A percentile compares a stretch with the other conserved stretches of the same genome.
phyloP scores from a whole-genome alignment of 495 filamentous ascomycete genomes.

The Hyaloscypha variabilis region DNA sequence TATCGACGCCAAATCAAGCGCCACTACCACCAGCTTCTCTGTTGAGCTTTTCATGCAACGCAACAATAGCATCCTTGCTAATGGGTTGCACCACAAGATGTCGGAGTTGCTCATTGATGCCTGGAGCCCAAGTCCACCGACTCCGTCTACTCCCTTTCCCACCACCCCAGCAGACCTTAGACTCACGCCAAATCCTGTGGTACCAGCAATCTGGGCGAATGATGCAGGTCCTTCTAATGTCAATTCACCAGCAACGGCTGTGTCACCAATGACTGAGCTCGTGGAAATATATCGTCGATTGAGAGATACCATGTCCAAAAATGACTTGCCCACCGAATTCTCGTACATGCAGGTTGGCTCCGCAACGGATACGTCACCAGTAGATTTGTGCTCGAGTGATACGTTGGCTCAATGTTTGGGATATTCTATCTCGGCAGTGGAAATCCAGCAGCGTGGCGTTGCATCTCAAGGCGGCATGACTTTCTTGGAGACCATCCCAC shows the following conservation, averaged over 20 bases:
- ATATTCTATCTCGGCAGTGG: conserved; percentile 84
- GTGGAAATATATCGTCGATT: conserved; percentile 78
- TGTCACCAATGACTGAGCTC: conserved; percentile 67
- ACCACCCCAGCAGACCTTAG: not conserved
- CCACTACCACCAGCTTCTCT: conserved; percentile 20
- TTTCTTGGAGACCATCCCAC: conserved; percentile 81
- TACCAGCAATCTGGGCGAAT: conserved; percentile 22
- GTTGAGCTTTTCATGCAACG: conserved; percentile 68
- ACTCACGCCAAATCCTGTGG: not conserved
- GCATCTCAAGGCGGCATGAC: conserved; percentile 75
- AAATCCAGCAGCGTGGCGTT: conserved; percentile 90
- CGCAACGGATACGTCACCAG: conserved; percentile 26
- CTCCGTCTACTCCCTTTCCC: conserved; percentile 8
- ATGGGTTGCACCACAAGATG: conserved; percentile 62
- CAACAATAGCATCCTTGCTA: conserved; percentile 59
- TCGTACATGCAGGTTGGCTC: not conserved
- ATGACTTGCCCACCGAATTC: conserved; percentile 52
- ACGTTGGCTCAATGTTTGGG: conserved; percentile 72
- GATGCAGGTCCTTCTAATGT: conserved; percentile 11
- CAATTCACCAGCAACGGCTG: conserved; percentile 35
- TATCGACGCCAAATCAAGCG: conserved; percentile 9
- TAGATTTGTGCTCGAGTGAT: conserved; percentile 27
- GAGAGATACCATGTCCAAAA: conserved; percentile 73
- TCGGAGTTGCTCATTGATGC: conserved; percentile 41
- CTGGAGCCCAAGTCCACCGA: conserved; percentile 24